Conservation (phyloP, 768 basidiomycete genomes). For the Exidia glandulosa region DNA sequence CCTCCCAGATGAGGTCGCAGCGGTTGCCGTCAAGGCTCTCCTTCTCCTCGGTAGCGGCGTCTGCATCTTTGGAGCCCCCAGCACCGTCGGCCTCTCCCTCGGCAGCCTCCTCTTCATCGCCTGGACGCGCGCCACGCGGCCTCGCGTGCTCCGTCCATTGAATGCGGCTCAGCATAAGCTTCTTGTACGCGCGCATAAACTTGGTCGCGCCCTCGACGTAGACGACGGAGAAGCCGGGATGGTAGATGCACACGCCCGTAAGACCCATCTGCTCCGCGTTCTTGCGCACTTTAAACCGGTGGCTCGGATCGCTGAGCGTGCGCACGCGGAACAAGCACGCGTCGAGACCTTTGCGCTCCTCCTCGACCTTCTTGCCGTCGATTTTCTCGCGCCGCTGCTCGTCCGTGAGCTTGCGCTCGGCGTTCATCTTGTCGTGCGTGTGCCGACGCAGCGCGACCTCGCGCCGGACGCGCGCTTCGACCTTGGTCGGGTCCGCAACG, state of each 20-base stretch:
- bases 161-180: conserved; percentile 77
- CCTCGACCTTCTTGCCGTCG: conserved; percentile 74
- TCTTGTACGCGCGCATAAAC: conserved; percentile 77
- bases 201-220: conserved; percentile 88
- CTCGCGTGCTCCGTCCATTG: conserved; percentile 90
- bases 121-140: conserved; percentile 61
- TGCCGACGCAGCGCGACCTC: conserved; percentile 89
- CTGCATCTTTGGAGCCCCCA: conserved; percentile 13
- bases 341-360: conserved; percentile 74
- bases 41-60: conserved; percentile 12
- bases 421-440: conserved; percentile 87
- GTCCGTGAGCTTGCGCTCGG: conserved; percentile 81
- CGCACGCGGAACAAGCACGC: conserved; percentile 53
- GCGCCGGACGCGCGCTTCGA: conserved; percentile 87
- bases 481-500: conserved; percentile 93
- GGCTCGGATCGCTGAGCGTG: conserved; percentile 80
- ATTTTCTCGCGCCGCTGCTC: conserved; percentile 83
- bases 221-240: conserved; percentile 80
- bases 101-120: conserved; percentile 37
- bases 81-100: conserved; percentile 22
- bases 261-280: conserved; percentile 89
- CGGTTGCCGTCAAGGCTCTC: conserved; percentile 74
- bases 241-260: conserved; percentile 83
- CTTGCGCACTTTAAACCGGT: conserved; percentile 93
- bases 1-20: conserved; percentile 91